Evolutionary conservation across 176 grass and related monocot genomes (phyloP), one percentile per base, ranked within the genome.

Genomic region (Oryza punctata): DNA sequence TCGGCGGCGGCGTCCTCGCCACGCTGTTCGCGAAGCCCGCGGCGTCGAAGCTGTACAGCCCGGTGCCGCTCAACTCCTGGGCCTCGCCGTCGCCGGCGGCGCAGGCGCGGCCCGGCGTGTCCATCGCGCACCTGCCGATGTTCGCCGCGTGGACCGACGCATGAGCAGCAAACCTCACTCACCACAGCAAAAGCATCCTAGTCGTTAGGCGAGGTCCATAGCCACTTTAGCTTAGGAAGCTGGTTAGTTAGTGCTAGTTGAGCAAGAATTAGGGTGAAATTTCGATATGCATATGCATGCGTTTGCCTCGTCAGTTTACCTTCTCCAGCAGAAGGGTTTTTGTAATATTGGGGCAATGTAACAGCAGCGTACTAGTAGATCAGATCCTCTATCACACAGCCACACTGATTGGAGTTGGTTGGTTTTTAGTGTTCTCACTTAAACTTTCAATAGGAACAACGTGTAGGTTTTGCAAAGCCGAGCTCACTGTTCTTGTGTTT

Each of bases 61-160:
- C 82, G 27, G 28, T 80, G 24, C 85, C 89, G 46, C 29, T 96
- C 54, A 81, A 72, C 5, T 85, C 91, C 69, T 96, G 93, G 91
- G 75, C 84, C 0, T 69, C 77, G 47, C 52, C 94, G 1, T 11
- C 89, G 32, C 69, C 92, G 18, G 7, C 54, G 16, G 65, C 30
- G 28, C 82, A 82, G 18, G 65, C 86, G 16, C 64, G 93, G 64
- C 75, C 91, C 29, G 74, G 81, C 33, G 80, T 94, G 68, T 93
- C 97, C 35, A 90, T 96, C 75, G 81, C 89, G 38, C 93, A 96
- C 80, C 72, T 96, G 85, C 91, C 96, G 4, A 30, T 96, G 81
- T 99, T 96, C 67, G 70, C 93, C 32, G 86, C 93, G 35, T 99
- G 96, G 96, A 90, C 93, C 1, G 96, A 96, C 84, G 85, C 89